Evolutionary conservation across 345 rosid species (phyloP), one percentile per base, ranked within the genome.

Genomic region (Streptanthus diversifolius): DNA sequence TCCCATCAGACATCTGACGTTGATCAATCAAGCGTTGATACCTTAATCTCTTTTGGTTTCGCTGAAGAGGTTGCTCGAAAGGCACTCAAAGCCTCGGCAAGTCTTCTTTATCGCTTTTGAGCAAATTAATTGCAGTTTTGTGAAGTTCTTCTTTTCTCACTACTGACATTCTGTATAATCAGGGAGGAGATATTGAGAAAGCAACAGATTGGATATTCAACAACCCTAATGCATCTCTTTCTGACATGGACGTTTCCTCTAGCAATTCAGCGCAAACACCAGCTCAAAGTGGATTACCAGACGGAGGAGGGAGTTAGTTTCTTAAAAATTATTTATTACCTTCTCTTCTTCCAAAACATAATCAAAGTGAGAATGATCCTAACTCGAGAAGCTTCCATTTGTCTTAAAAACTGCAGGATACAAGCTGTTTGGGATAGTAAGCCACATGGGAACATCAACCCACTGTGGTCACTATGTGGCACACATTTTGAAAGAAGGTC

Each of bases 131-230:
- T 70, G 25, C 35, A 44, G 12, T 62, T 35, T 55, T 9, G 40
- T 7, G 0, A 35, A 56, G 48, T 12, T 22, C 17, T 33, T 32
- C 22, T 29, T 6, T 58, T 48, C 41, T 57, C 45, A 0, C 22
- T 33, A 43, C 30, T 29, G 37, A 21, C 44, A 19, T 14, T 13
- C 0, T 1, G 3, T 2, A 1, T 27, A 62, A 49, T 45, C 84
- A 95, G 98, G 95, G 88, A 57, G 96, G 95, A 70, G 97, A 95
- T 68, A 83, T 95, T 60, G 99, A 84, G 82, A 92, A 83, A 76
- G 99, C 99, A 49, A 90, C 99, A 57, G 99, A 95, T 72, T 95
- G 99, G 99, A 90, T 95, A 85, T 95, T 95, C 79, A 90, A 78
- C 82, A 95, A 84, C 80, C 98, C 96, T 37, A 86, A 81, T 80